These are phyloP conservation scores for Xylaria sp. DNA, from an alignment of 2,329 filamentous ascomycete genomes.

Conservation along the genomic window DNA sequence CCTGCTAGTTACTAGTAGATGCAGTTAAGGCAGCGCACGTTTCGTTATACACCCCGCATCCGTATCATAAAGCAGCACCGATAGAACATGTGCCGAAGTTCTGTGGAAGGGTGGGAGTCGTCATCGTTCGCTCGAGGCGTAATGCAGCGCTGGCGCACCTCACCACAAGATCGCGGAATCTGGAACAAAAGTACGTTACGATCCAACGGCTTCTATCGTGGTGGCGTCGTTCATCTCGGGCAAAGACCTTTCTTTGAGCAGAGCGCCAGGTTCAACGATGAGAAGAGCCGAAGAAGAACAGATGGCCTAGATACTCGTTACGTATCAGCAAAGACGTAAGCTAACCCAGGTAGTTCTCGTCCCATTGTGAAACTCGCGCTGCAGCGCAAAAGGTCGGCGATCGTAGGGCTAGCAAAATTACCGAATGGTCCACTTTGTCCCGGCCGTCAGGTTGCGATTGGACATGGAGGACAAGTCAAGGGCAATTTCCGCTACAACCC, in stretches of 20 bases:
- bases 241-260: slow-evolving; percentile 1
- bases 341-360: neutral
- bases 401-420: slow-evolving; percentile 14
- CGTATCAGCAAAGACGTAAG: neutral
- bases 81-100: neutral
- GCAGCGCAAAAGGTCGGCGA: neutral
- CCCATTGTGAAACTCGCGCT: slow-evolving; percentile 1
- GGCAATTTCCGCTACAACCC: slow-evolving; percentile 12
- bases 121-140: slow-evolving; percentile 7
- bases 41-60: slow-evolving; percentile 1
- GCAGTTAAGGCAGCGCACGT: neutral
- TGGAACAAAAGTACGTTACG: slow-evolving; percentile 6
- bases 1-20: neutral
- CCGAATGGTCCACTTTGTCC: neutral
- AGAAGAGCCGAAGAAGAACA: neutral
- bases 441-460: slow-evolving; percentile 1
- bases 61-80: slow-evolving; percentile 8
- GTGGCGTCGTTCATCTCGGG: slow-evolving; percentile 19
- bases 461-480: neutral
- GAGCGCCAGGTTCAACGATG: neutral
- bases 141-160: neutral
- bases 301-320: neutral
- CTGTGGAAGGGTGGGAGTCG: neutral
- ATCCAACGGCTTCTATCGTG: slow-evolving; percentile 8
- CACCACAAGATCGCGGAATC: slow-evolving; percentile 12